These are phyloP conservation scores for Rhodamnia rubescens DNA, from an alignment of 345 rosid genomes.

Conservation along the genomic window DNA sequence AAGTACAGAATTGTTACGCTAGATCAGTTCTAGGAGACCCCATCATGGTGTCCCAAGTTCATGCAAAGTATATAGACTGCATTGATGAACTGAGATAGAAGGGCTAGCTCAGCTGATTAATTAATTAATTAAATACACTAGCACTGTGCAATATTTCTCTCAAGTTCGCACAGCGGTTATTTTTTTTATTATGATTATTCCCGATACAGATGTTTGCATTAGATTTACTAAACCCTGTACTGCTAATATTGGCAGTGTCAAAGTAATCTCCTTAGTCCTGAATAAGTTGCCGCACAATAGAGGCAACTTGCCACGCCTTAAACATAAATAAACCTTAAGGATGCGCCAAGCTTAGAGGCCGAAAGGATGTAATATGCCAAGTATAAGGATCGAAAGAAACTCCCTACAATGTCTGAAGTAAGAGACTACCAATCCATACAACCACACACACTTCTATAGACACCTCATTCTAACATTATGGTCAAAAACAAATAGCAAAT, in stretches of 20 bases:
- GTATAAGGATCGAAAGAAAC: neutral
- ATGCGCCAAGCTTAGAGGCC: neutral
- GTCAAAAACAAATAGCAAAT: neutral
- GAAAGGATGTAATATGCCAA: neutral
- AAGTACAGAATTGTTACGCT: neutral
- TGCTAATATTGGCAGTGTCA: neutral
- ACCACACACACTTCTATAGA: neutral
- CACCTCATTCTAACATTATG: neutral
- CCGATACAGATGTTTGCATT: neutral
- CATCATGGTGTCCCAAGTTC: neutral
- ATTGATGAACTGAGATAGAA: neutral
- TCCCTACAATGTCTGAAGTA: neutral
- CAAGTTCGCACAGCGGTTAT: neutral
- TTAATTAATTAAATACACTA: neutral
- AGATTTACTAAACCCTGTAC: neutral
- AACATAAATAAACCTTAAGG: neutral
- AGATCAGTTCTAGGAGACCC: neutral
- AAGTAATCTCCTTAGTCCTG: neutral
- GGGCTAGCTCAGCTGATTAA: neutral
- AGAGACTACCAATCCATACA: neutral
- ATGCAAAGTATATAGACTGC: neutral
- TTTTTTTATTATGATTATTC: neutral
- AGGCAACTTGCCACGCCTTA: neutral
- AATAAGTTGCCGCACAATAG: neutral
- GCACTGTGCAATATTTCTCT: neutral